Evolutionary conservation across 371 early-diverging fungal genomes (phyloP), one percentile per base, ranked within the genome.

Genomic region (Mortierella sp.): DNA sequence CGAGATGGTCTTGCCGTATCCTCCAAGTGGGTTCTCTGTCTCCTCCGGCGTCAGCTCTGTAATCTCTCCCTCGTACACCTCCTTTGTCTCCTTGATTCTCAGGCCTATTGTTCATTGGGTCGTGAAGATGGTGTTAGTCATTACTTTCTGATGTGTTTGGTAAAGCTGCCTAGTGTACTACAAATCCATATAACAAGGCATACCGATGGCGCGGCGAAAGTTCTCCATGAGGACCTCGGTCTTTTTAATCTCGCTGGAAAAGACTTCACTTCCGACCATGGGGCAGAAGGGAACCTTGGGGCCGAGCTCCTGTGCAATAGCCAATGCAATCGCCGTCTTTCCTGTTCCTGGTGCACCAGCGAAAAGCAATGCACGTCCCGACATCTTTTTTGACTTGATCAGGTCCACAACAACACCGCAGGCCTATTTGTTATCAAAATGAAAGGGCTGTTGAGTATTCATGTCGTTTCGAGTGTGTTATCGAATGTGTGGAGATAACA

Each of bases 31-130:
- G 89, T 98, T 97, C 87, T 97, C 99, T 26, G 96, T 96, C 89
- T 99, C 99, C 77, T 96, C 98, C 59, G 98, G 98, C 14, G 96
- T 95, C 54, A 99, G 88, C 83, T 99, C 98, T 5, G 98, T 98
- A 61, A 99, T 99, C 90, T 99, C 99, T 75, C 99, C 99, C 90
- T 99, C 99, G 85, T 99, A 98, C 5, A 99, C 98, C 89, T 98
- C 98, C 88, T 98, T 98, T 71, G 96, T 96, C 87, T 99, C 99
- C 90, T 99, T 98, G 88, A 99, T 97, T 44, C 98, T 93, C 70
- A 99, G 90, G 8, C 95, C 93, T 93, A 67, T 34, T 54, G 51
- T 26, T 64, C 34, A 11, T 31, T 14, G 28, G 0, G 14, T 14
- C 19, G 43, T 40, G 43, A 40, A 6, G 43, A 4, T 40, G 43